Evolutionary conservation across 805 yeast species (phyloP).

Genomic region (Metschnikowia corniflorae): DNA sequence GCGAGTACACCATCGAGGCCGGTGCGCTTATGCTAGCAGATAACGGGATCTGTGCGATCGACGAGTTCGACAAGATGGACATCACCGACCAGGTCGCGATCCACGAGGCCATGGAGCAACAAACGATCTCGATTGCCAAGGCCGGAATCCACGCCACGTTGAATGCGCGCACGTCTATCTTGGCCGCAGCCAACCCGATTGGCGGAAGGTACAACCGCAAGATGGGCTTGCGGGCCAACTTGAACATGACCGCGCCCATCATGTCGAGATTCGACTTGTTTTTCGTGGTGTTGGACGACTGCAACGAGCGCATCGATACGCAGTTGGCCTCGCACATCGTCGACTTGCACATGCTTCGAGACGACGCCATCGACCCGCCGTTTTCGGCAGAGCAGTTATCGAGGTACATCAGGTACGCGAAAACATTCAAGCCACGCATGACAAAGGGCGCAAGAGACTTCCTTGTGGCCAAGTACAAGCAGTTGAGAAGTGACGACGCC

Average conservation of each 20-base stretch:
- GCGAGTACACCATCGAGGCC: constrained; percentile 96
- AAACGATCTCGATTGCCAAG: constrained; percentile 95
- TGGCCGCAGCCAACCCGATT: constrained; percentile 98
- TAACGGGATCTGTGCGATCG: constrained; percentile 97
- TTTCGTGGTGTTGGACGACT: constrained; percentile 91
- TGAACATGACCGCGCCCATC: constrained; percentile 96
- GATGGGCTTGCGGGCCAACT: constrained; percentile 74
- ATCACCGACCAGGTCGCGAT: constrained; percentile 93
- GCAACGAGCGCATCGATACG: constrained; percentile 87
- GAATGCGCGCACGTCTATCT: constrained; percentile 92
- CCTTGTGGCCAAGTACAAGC: constrained; percentile 76
- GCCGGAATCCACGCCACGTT: constrained; percentile 98
- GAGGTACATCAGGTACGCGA: constrained; percentile 86
- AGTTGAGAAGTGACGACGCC: constrained; percentile 83
- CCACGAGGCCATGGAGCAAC: constrained; percentile 99
- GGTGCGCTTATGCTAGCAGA: constrained; percentile 98
- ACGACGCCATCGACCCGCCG: constrained; percentile 87
- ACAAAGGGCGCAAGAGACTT: constrained; percentile 74
- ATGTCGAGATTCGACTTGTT: constrained; percentile 97
- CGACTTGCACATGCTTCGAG: constrained; percentile 84
- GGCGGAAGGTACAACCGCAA: constrained; percentile 96
- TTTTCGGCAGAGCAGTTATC: constrained; percentile 83
- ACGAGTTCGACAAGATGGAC: constrained; percentile 98
- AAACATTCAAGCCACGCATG: constrained; percentile 88
- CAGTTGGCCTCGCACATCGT: constrained; percentile 91